Evolutionary conservation across 2,329 filamentous ascomycete species (phyloP), one percentile per base, ranked within the genome.

Genomic region (Colletotrichum horii): DNA sequence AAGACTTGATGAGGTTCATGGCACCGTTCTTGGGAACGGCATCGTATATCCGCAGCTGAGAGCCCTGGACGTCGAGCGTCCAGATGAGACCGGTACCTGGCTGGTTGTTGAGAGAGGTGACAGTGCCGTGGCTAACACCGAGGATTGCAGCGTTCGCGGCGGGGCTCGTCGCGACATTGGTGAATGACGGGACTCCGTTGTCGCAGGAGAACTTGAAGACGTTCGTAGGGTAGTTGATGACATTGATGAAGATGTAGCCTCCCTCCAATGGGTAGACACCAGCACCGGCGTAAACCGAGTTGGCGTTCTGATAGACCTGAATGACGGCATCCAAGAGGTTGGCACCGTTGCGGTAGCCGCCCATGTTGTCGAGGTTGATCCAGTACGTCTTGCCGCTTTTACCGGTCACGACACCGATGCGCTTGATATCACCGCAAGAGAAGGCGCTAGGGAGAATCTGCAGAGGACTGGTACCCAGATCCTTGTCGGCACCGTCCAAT

Each of bases 141-240:
- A 92, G 86, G 65, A 88, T 85, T 72, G 87, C 88, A 1, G 89
- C 88, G 66, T 90, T 91, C 56, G 80, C 84, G 26, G 87, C 85
- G 0, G 86, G 84, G 4, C 85, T 88, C 70, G 88, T 86, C 6
- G 88, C 88, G 1, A 91, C 87, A 78, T 89, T 88, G 26, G 88
- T 87, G 67, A 92, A 91, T 4, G 86, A 85, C 1, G 90, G 88
- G 12, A 88, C 84, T 5, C 89, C 90, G 26, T 83, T 79, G 66
- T 83, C 82, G 79, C 89, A 91, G 4, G 87, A 87, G 79, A 92
- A 92, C 77, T 91, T 89, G 85, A 91, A 92, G 22, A 91, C 89
- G 66, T 89, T 86, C 0, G 89, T 89, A 16, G 87, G 85, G 78
- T 88, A 89, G 78, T 88, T 86, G 69, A 91, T 90, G 7, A 91